phyloP scores from a whole-genome alignment of 2,329 filamentous ascomycete species.

The Beauveria bassiana region DNA sequence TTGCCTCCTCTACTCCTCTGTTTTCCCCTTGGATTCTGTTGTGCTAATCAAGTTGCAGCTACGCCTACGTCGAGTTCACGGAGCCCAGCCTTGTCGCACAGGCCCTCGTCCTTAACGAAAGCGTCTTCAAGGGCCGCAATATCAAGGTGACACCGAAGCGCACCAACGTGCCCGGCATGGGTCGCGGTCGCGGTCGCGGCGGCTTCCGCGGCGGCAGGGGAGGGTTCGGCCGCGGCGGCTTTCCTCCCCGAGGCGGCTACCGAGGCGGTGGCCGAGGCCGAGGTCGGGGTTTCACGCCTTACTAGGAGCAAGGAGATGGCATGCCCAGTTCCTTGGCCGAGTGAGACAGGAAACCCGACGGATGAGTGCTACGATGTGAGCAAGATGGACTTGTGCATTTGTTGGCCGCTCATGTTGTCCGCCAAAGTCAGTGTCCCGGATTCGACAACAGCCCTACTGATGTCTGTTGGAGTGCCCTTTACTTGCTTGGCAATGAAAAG shows the following conservation, averaged over 20 bases:
- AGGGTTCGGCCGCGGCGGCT: constrained; percentile 46
- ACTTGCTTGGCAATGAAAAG: background rate
- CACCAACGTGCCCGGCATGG: constrained; percentile 94
- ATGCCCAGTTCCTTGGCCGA: constrained; percentile 1
- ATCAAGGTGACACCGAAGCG: constrained; percentile 94
- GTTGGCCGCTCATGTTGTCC: background rate
- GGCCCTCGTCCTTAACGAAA: constrained; percentile 92
- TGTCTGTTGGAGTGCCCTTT: background rate
- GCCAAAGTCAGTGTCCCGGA: background rate
- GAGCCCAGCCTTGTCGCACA: constrained; percentile 89
- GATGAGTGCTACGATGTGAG: background rate
- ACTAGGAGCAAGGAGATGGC: constrained; percentile 40
- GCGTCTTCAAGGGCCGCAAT: constrained; percentile 86
- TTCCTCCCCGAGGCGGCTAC: constrained; percentile 50
- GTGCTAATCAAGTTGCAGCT: constrained; percentile 46
- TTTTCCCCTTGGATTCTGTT: background rate
- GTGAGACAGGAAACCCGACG: background rate
- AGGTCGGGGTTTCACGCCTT: constrained; percentile 56
- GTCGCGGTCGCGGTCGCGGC: constrained; percentile 62
- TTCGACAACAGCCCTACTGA: background rate
- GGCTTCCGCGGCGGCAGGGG: constrained; percentile 44
- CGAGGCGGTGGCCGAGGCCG: constrained; percentile 61
- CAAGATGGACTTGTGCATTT: background rate
- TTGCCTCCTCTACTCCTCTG: background rate
- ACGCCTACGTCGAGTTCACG: constrained; percentile 97